Evolutionary conservation across 2,329 filamentous ascomycete species (phyloP), one percentile per base, ranked within the genome.

Genomic region (Colletotrichum sp.): DNA sequence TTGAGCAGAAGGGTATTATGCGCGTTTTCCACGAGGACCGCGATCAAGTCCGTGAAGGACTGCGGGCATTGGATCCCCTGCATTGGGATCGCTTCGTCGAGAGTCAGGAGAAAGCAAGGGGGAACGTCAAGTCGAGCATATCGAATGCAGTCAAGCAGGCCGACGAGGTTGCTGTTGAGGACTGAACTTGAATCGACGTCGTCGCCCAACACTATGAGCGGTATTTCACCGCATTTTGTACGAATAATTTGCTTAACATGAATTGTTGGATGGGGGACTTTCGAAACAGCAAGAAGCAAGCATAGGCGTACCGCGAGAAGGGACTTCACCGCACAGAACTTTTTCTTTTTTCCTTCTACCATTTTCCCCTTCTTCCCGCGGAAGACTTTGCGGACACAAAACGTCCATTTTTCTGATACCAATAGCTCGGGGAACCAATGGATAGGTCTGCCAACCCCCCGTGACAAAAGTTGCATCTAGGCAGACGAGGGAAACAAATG

Each of bases 81-180:
- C 89, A 94, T 82, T 91, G 94, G 90, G 89, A 90, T 66, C 84
- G 85, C 9, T 91, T 96, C 80, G 88, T 90, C 28, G 91, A 93
- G 83, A 87, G 89, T 48, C 91, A 93, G 83, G 86, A 90, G 80
- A 91, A 91, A 83, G 89, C 90, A 8, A 85, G 87, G 72, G 89
- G 88, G 13, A 92, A 92, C 78, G 87, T 90, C 25, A 85, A 83
- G 68, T 78, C 84, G 27, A 68, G 80, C 30, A 80, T 84, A 59
- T 79, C 82, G 8, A 81, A 82, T 77, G 78, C 77, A 8, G 75
- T 75, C 34, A 79, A 81, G 69, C 68, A 63, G n/a, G 77, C 63
- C 15, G 82, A 88, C 64, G 87, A 88, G 74, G 85, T 83, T 61
- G 87, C 86, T 27, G 83, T 88, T 76, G 81, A 80, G 11, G 88